A percentile compares a stretch with the other conserved stretches of the same genome.
Evolutionary conservation across 768 basidiomycete genomes (phyloP).

Genomic region (Neoboletus subvelutipes): DNA sequence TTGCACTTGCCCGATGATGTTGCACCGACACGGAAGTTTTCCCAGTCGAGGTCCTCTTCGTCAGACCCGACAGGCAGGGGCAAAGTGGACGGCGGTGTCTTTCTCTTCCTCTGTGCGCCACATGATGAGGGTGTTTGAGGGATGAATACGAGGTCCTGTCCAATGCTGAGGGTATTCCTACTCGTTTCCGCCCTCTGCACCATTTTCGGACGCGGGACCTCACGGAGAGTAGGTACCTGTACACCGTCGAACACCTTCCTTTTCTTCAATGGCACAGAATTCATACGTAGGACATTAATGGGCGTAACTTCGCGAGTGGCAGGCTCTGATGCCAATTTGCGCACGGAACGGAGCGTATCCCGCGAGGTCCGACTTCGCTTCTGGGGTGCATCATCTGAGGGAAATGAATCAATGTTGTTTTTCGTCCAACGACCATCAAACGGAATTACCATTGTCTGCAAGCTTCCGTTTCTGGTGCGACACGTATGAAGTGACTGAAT

Average conservation of each 20-base stretch:
- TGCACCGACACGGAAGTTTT: slow-evolving; percentile 20
- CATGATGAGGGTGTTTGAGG: not conserved
- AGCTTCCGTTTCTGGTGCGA: slow-evolving; percentile 13
- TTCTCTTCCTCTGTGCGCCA: not conserved
- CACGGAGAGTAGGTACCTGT: slow-evolving; percentile 27
- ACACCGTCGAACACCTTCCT: slow-evolving; percentile 32
- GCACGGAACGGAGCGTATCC: slow-evolving; percentile 10
- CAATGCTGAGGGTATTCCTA: not conserved
- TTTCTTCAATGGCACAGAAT: slow-evolving; percentile 26
- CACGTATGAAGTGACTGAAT: not conserved
- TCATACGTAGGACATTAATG: slow-evolving; percentile 14
- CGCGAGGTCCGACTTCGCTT: slow-evolving; percentile 25
- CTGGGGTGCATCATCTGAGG: slow-evolving; percentile 17
- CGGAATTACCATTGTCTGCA: slow-evolving; percentile 4
- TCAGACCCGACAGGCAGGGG: slow-evolving; percentile 12
- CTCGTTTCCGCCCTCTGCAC: not conserved
- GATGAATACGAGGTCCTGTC: not conserved
- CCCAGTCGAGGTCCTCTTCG: slow-evolving; percentile 34
- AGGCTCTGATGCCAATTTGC: slow-evolving; percentile 32
- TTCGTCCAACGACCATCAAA: not conserved
- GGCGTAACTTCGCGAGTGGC: slow-evolving; percentile 23
- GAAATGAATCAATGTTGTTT: slow-evolving; percentile 8
- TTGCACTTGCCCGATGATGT: slow-evolving; percentile 23
- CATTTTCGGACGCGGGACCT: slow-evolving; percentile 13
- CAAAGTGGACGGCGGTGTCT: not conserved